These are phyloP conservation scores for Trichophyton verrucosum DNA, from an alignment of 2,329 filamentous ascomycete genomes.

Conservation along the genomic window DNA sequence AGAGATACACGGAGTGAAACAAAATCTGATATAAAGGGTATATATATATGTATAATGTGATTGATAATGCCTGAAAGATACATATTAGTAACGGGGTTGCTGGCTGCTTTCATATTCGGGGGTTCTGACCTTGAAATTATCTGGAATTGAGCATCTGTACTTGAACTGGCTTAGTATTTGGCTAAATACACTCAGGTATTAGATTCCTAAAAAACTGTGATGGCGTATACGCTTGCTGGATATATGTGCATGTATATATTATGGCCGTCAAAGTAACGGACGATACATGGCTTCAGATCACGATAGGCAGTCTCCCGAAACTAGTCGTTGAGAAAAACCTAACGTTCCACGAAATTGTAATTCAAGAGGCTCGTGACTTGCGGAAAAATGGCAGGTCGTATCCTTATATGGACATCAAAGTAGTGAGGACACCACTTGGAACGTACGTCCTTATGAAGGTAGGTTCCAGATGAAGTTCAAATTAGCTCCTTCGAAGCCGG, in stretches of 20 bases:
- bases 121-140: background rate
- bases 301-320: no score
- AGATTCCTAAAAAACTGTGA: no score
- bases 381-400: no score
- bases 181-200: no score
- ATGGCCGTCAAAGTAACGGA: no score
- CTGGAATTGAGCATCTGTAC: background rate
- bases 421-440: background rate
- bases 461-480: conserved; percentile 36
- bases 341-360: no score
- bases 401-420: background rate
- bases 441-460: conserved; percentile 19
- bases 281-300: no score
- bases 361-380: no score
- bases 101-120: background rate
- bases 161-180: no score
- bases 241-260: no score
- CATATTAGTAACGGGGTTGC: background rate
- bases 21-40: background rate
- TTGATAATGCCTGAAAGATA: background rate
- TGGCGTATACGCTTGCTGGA: no score
- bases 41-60: background rate
- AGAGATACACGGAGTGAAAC: background rate
- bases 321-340: no score
- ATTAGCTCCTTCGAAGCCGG: conserved; percentile 29